These are phyloP conservation scores for Solanum pimpinellifolium DNA, from an alignment of 257 asterid genomes.

Conservation along the genomic window DNA sequence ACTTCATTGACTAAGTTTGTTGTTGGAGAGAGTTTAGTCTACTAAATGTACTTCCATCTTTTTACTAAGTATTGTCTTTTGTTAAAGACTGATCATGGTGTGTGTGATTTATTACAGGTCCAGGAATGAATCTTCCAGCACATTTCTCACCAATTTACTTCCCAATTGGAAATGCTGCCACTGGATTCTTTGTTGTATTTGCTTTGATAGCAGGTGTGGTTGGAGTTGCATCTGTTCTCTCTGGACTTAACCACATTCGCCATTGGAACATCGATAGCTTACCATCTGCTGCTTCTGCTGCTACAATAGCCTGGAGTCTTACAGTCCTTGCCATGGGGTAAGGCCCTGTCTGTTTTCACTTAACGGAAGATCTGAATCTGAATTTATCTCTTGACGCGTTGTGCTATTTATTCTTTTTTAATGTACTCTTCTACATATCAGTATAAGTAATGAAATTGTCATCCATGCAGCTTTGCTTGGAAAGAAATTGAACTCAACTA, in stretches of 20 bases:
- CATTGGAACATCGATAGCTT: slow-evolving; percentile 51
- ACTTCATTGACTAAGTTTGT: background rate
- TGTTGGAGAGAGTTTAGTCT: background rate
- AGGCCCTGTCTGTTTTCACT: background rate
- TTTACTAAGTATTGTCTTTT: background rate
- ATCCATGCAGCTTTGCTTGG: slow-evolving; percentile 55
- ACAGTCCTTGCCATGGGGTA: slow-evolving; percentile 96
- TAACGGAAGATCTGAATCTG: background rate
- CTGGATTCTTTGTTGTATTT: slow-evolving; percentile 77
- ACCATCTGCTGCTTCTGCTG: slow-evolving; percentile 59
- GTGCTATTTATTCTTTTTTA: background rate
- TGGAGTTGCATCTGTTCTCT: slow-evolving; percentile 55
- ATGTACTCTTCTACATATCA: background rate
- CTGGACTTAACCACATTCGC: slow-evolving; percentile 57
- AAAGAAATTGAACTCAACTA: slow-evolving; percentile 51
- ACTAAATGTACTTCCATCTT: background rate
- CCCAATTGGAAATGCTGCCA: slow-evolving; percentile 91
- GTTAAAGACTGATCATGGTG: background rate
- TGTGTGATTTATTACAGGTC: slow-evolving; percentile 27
- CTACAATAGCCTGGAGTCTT: slow-evolving; percentile 68
- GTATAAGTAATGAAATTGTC: background rate
- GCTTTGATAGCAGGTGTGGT: slow-evolving; percentile 73
- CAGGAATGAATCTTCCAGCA: slow-evolving; percentile 54
- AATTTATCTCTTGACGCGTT: background rate
- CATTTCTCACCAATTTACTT: slow-evolving; percentile 81